phyloP scores from a whole-genome alignment of 2,329 filamentous ascomycete species.

The Nemania sp. region DNA sequence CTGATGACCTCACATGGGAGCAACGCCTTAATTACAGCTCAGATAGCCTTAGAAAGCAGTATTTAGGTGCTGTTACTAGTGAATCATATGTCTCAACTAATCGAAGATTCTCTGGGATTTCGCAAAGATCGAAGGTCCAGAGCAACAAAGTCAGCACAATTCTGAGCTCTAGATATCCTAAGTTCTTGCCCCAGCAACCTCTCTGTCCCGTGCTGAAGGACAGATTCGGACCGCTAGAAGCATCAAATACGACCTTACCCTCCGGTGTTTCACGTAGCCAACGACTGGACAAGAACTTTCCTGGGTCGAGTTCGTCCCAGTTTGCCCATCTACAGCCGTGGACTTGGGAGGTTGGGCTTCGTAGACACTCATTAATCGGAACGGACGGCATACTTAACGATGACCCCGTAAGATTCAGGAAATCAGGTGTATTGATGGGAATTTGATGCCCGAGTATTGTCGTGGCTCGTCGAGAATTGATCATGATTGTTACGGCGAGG shows the following conservation, averaged over 20 bases:
- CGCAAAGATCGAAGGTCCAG: slow-evolving; percentile 2
- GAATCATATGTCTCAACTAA: not conserved
- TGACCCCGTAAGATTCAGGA: slow-evolving; percentile 9
- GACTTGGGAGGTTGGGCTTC: not conserved
- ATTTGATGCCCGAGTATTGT: slow-evolving; percentile 1
- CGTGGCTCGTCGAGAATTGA: slow-evolving; percentile 1
- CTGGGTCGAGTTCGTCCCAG: not conserved
- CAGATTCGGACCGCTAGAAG: not conserved
- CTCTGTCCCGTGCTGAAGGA: not conserved
- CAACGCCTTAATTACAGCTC: no score
- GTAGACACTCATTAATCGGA: not conserved
- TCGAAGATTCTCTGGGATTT: not conserved
- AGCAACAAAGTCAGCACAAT: slow-evolving; percentile 4
- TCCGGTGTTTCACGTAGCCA: not conserved
- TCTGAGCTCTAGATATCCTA: slow-evolving; percentile 6
- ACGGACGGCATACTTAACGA: not conserved
- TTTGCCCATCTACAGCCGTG: not conserved
- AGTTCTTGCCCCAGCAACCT: slow-evolving; percentile 6
- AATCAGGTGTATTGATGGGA: not conserved
- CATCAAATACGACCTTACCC: not conserved
- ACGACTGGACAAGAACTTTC: not conserved
- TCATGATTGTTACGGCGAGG: not conserved
- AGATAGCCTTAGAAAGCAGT: slow-evolving; percentile 12
- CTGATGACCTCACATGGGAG: no score
- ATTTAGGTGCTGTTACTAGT: slow-evolving; percentile 20